Evolutionary conservation across 352 stramenopile genomes (phyloP).

Genomic region (Globisporangium carolinianum): DNA sequence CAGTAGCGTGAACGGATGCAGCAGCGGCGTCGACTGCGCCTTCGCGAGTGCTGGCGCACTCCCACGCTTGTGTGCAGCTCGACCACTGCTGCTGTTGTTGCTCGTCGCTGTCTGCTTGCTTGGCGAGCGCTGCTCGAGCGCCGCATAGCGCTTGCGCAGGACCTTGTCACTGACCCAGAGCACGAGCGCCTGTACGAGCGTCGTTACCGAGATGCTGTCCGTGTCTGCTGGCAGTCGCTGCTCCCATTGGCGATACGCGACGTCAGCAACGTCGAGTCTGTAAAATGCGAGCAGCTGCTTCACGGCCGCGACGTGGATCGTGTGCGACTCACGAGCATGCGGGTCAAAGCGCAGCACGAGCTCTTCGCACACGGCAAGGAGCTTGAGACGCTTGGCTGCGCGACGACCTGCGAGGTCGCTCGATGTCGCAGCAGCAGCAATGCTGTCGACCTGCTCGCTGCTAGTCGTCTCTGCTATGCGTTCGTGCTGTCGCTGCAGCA

Average conservation of each 20-base stretch:
- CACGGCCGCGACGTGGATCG: slow-evolving; percentile 24
- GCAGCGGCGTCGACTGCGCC: slow-evolving; percentile 18
- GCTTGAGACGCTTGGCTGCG: slow-evolving; percentile 19
- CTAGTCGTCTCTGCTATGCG: neutral
- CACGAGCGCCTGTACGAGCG: slow-evolving; percentile 35
- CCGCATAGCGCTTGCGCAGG: slow-evolving; percentile 29
- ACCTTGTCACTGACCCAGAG: slow-evolving; percentile 47
- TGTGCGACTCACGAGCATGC: slow-evolving; percentile 20
- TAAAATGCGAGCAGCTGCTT: slow-evolving; percentile 38
- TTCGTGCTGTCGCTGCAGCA: slow-evolving; percentile 37
- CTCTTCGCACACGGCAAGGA: slow-evolving; percentile 39
- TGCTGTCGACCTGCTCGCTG: too few relatives aligned
- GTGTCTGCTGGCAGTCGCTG: slow-evolving; percentile 28
- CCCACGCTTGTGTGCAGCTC: neutral
- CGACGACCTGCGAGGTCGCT: neutral
- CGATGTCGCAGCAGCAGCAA: neutral
- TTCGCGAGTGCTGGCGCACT: slow-evolving; percentile 7
- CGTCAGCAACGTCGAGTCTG: slow-evolving; percentile 27
- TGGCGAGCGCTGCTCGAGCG: slow-evolving; percentile 10
- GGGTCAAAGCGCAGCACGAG: slow-evolving; percentile 44
- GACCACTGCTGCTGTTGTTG: neutral
- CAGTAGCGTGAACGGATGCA: slow-evolving; percentile 46
- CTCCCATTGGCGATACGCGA: slow-evolving; percentile 49
- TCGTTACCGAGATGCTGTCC: slow-evolving; percentile 27
- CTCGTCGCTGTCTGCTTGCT: neutral